Conservation (phyloP, 2,329 filamentous ascomycete species). For the Pseudogymnoascus sp. region DNA sequence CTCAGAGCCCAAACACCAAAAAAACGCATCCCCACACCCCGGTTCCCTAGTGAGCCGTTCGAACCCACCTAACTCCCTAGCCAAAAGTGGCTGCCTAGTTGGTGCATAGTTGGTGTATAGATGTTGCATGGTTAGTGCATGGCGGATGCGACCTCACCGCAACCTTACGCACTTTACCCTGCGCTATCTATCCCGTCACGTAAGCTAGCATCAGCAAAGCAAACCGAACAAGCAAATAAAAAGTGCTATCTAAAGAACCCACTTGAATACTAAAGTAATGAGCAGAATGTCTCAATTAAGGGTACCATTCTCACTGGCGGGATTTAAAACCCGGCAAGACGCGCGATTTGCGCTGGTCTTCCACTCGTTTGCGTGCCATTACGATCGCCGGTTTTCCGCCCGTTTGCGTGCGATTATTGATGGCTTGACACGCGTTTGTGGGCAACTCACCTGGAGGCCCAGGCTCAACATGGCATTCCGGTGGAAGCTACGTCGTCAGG, state of each 20-base stretch:
- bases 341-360: not conserved
- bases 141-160: slow-evolving; percentile 1
- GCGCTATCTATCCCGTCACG: not conserved
- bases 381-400: slow-evolving; percentile 13
- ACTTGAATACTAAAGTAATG: not conserved
- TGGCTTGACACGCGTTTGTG: not conserved
- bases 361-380: not conserved
- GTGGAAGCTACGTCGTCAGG: not conserved
- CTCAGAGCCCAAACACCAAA: not conserved
- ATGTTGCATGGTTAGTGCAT: not conserved
- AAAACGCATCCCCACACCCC: not conserved
- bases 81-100: not conserved
- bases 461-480: not conserved
- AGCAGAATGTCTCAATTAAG: not conserved
- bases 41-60: not conserved
- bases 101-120: not conserved
- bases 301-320: not conserved
- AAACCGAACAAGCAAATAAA: not conserved
- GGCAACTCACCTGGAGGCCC: not conserved
- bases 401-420: slow-evolving; percentile 9
- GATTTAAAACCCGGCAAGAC: not conserved
- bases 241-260: not conserved
- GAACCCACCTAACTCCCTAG: not conserved
- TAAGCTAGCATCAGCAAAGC: not conserved
- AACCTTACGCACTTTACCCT: not conserved